Conservation (phyloP, 176 grass and related monocot species). For the Eragrostis nindensis region DNA sequence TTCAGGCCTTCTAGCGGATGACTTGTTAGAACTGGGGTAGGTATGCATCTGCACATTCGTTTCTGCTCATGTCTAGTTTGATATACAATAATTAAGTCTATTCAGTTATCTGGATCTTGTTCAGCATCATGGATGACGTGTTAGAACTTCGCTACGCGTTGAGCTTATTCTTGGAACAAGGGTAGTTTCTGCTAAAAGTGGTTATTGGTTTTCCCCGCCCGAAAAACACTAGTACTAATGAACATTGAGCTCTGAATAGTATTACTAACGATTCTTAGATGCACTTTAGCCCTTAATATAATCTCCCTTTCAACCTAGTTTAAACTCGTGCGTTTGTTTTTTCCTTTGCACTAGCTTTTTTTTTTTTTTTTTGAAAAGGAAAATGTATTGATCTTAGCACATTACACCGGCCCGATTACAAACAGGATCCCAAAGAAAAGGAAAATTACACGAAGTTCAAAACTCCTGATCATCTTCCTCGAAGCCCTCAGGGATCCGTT, state of each 20-base stretch:
- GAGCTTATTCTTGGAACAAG: slow-evolving; percentile 74
- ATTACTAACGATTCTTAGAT: background rate
- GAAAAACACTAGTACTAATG: slow-evolving; percentile 50
- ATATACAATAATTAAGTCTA: background rate
- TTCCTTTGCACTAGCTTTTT: slow-evolving; percentile 57
- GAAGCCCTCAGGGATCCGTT: too few relatives aligned
- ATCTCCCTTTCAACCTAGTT: background rate
- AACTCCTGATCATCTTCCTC: too few relatives aligned
- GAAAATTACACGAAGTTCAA: too few relatives aligned
- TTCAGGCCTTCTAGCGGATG: too few relatives aligned
- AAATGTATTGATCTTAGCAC: too few relatives aligned
- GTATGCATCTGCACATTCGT: background rate
- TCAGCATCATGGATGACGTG: background rate
- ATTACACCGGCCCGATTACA: too few relatives aligned
- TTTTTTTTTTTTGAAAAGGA: too few relatives aligned
- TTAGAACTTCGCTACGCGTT: slow-evolving; percentile 49
- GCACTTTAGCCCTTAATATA: background rate
- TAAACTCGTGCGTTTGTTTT: background rate
- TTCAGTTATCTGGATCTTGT: background rate
- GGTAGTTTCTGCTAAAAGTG: slow-evolving; percentile 68
- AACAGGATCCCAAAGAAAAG: too few relatives aligned
- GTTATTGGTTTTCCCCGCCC: slow-evolving; percentile 81
- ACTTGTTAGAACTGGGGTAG: too few relatives aligned
- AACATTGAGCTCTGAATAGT: background rate
- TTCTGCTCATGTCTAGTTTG: background rate